A percentile compares a stretch with the other conserved stretches of the same genome.
These are phyloP conservation scores for Fagopyrum tataricum DNA, from an alignment of 148 eudicot genomes.

Conservation along the genomic window DNA sequence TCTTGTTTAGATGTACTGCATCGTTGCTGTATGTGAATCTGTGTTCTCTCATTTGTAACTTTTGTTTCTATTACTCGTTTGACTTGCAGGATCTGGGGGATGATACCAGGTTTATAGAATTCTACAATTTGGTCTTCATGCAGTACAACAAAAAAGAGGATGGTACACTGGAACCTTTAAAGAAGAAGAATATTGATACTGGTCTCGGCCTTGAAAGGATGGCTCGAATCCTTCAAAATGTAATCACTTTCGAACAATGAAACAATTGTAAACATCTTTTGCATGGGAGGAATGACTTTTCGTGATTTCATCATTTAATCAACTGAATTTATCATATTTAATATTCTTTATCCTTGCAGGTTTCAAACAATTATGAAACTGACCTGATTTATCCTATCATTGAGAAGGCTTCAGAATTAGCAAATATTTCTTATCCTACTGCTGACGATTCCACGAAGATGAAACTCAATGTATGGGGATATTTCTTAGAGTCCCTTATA, in stretches of 20 bases:
- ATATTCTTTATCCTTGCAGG: conserved; percentile 41
- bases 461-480: conserved; percentile 64
- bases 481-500: not conserved
- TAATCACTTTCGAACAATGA: conserved; percentile 15
- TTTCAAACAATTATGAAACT: conserved; percentile 92
- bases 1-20: not conserved
- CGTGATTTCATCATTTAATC: conserved; percentile 1
- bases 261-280: not conserved
- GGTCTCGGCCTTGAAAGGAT: conserved; percentile 94
- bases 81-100: conserved; percentile 78
- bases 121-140: conserved; percentile 98
- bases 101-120: conserved; percentile 92
- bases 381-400: conserved; percentile 88
- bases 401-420: conserved; percentile 78
- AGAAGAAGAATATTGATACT: conserved; percentile 92
- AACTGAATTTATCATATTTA: not conserved
- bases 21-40: not conserved
- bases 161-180: conserved; percentile 86
- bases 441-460: conserved; percentile 68
- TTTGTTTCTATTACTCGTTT: not conserved
- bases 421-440: conserved; percentile 59
- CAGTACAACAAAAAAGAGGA: conserved; percentile 79
- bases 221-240: conserved; percentile 97
- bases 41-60: not conserved
- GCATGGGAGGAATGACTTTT: not conserved